Conservation (phyloP, 257 asterid genomes). For the Plantago major region DNA sequence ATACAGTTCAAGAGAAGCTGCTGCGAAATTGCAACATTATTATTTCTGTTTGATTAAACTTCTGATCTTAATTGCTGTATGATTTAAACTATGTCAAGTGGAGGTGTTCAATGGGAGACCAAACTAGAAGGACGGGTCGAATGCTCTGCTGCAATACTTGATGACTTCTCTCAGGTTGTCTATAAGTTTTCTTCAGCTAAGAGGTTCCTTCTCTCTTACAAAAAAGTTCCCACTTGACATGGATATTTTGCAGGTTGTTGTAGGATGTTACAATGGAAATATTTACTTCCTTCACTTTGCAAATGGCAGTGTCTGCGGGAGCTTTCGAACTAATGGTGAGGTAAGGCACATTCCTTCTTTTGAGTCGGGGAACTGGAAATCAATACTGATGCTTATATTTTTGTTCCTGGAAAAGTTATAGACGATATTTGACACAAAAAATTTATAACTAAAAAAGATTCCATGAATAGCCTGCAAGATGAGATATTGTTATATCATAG, state of each 20-base stretch:
- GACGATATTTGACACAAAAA: no score
- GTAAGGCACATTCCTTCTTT: slow-evolving; percentile 31
- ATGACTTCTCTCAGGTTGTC: slow-evolving; percentile 74
- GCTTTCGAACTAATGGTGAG: slow-evolving; percentile 75
- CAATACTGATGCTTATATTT: neutral
- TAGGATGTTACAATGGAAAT: slow-evolving; percentile 82
- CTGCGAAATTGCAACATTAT: no score
- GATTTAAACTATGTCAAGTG: slow-evolving; percentile 35
- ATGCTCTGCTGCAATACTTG: slow-evolving; percentile 82
- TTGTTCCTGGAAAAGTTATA: slow-evolving; percentile 4
- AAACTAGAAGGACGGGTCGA: slow-evolving; percentile 77
- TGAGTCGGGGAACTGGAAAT: neutral
- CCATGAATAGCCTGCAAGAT: no score
- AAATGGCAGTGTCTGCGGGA: slow-evolving; percentile 73
- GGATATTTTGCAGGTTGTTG: slow-evolving; percentile 55
- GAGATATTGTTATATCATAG: no score
- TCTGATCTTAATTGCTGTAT: neutral
- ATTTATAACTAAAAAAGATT: no score
- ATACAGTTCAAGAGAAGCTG: no score
- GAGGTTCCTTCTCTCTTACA: slow-evolving; percentile 3
- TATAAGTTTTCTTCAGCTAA: slow-evolving; percentile 7
- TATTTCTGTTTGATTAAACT: no score
- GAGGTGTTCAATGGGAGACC: slow-evolving; percentile 68
- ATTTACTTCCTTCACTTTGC: slow-evolving; percentile 66
- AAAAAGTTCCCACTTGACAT: slow-evolving; percentile 13